These are phyloP conservation scores for Calcarisporium arbuscula DNA, from an alignment of 2,329 filamentous ascomycete genomes.

Conservation along the genomic window DNA sequence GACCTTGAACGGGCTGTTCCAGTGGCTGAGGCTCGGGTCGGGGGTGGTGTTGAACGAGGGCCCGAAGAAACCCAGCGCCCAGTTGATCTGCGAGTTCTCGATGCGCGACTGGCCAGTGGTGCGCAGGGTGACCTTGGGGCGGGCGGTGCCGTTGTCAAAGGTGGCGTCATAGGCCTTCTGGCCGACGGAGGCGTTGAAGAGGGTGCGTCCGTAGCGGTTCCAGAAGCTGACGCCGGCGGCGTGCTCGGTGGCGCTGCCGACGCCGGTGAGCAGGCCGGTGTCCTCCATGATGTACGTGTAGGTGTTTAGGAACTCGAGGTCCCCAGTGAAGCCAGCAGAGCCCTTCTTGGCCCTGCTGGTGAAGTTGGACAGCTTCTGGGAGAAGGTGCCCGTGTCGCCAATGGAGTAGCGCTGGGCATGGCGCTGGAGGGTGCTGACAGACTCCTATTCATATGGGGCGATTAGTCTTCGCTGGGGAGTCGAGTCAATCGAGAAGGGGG, in stretches of 20 bases:
- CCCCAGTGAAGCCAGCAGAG: constrained; percentile 32
- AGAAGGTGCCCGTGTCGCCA: constrained; percentile 40
- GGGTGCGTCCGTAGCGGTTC: constrained; percentile 45
- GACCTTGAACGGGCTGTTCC: constrained; percentile 40
- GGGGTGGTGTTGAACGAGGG: constrained; percentile 32
- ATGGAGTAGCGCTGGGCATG: constrained; percentile 49
- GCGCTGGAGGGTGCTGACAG: constrained; percentile 43
- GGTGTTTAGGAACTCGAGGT: constrained; percentile 45
- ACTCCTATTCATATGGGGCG: no score
- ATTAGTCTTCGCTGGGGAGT: no score
- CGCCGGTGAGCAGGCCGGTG: constrained; percentile 36
- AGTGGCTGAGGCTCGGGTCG: constrained; percentile 30
- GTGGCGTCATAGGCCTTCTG: constrained; percentile 41
- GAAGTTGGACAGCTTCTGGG: constrained; percentile 39
- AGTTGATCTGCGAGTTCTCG: constrained; percentile 46
- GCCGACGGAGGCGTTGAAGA: constrained; percentile 42
- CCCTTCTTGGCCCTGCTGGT: constrained; percentile 27
- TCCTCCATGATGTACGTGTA: constrained; percentile 41
- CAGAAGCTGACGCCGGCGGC: constrained; percentile 43
- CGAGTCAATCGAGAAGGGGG: no score
- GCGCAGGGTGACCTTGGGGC: constrained; percentile 43
- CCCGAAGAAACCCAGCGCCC: constrained; percentile 47
- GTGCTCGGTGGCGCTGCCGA: constrained; percentile 45
- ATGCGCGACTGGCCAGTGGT: constrained; percentile 50
- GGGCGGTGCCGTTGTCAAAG: constrained; percentile 37